phyloP scores from a whole-genome alignment of 352 stramenopile genomes.

The Globisporangium heterothallicum region DNA sequence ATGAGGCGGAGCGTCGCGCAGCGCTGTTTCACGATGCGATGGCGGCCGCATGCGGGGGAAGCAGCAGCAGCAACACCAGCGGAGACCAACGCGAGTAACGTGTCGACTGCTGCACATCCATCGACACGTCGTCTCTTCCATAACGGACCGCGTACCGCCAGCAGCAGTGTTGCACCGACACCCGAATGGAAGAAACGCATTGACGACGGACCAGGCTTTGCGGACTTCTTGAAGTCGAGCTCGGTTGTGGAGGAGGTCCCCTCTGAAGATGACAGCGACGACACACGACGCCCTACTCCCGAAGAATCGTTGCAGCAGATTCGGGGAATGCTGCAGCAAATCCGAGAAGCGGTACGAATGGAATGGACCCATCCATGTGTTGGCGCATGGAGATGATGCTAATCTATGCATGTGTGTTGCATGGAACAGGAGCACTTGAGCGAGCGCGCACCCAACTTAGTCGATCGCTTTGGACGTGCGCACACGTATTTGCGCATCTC shows the following conservation, averaged over 20 bases:
- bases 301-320: constrained; percentile 26
- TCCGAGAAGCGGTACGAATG: constrained; percentile 10
- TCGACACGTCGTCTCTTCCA: neutral
- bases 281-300: constrained; percentile 3
- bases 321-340: constrained; percentile 19
- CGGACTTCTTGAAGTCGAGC: constrained; percentile 28
- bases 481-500: constrained; percentile 96
- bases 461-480: constrained; percentile 85
- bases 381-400: neutral
- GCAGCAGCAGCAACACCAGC: neutral
- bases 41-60: neutral
- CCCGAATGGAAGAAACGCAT: constrained; percentile 30
- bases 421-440: constrained; percentile 8
- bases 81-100: neutral
- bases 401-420: neutral
- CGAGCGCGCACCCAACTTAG: constrained; percentile 19
- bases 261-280: constrained; percentile 3
- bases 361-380: neutral
- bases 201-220: constrained; percentile 23
- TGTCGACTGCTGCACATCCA: neutral
- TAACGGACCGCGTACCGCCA: neutral
- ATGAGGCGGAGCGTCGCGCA: neutral
- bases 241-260: neutral
- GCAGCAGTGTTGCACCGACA: neutral
- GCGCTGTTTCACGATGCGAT: neutral